phyloP scores from a whole-genome alignment of 805 yeast genomes.

The Lachancea sp. region DNA sequence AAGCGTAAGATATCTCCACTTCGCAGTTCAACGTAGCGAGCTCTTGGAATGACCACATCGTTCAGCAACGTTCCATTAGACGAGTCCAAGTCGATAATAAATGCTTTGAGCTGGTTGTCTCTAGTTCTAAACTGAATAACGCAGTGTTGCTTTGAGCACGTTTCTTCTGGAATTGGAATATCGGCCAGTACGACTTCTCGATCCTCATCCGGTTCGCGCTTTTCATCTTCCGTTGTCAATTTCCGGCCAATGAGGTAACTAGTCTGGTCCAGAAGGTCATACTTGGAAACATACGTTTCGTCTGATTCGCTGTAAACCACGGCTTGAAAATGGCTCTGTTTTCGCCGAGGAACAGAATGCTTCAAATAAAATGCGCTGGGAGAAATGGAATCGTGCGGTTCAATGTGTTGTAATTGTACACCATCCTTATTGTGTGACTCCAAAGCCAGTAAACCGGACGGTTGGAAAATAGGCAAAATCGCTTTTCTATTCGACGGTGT shows the following conservation, averaged over 20 bases:
- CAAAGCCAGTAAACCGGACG: constrained; percentile 39
- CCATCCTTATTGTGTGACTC: constrained; percentile 36
- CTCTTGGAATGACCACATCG: constrained; percentile 34
- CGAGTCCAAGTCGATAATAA: constrained; percentile 42
- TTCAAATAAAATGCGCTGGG: constrained; percentile 22
- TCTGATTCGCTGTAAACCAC: constrained; percentile 29
- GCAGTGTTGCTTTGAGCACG: constrained; percentile 44
- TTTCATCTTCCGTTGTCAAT: constrained; percentile 6
- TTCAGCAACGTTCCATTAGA: constrained; percentile 43
- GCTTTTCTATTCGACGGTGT: constrained; percentile 1
- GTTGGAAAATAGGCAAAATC: constrained; percentile 31
- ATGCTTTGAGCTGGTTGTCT: constrained; percentile 28
- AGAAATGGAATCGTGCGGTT: constrained; percentile 31
- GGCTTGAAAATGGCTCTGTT: constrained; percentile 25
- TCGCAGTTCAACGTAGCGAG: constrained; percentile 39
- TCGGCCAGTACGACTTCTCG: constrained; percentile 32
- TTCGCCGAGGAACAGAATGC: constrained; percentile 15
- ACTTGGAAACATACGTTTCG: constrained; percentile 19
- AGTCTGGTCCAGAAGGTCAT: constrained; percentile 25
- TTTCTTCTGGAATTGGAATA: constrained; percentile 32
- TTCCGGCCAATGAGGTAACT: constrained; percentile 36
- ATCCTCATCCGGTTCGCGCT: constrained; percentile 8
- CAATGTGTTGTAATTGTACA: constrained; percentile 34
- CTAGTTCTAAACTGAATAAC: constrained; percentile 40
- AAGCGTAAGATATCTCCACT: constrained; percentile 39